Evolutionary conservation across 75 land plant genomes (phyloP), one percentile per base, ranked within the genome.

Genomic region (Gnetum montanum): DNA sequence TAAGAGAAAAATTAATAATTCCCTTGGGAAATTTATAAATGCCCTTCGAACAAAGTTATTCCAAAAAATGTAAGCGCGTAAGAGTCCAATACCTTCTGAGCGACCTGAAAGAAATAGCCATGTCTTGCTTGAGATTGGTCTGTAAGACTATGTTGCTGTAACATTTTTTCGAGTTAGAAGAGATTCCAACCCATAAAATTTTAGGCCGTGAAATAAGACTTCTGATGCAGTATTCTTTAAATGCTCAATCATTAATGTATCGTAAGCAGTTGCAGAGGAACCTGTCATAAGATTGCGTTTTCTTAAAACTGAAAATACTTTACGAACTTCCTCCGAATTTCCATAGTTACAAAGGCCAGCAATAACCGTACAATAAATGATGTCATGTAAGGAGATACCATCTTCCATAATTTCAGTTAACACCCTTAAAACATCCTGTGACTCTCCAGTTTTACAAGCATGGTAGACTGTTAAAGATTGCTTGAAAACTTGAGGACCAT

Each of bases 401-500:
- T 71, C 64, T 29, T 80, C 58, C 53, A 84, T 50, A 73, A 84
- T 76, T 58, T 84, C 88, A 52, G 76, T 61, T 25, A 84, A 34
- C 7, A 84, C 83, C 23, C 73, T 77, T 25, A 84, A 49, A 13
- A 84, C 74, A 40, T 69, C 67, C 41, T 72, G 77, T 31, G 88
- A 69, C 6, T 52, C 49, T 31, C 67, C 62, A 0, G 65, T 65
- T 44, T 58, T 72, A 48, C 74, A 76, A 1, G 47, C 71, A 69
- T 84, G 73, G 23, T 80, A 58, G 64, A 84, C 54, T 4, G 64
- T 73, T 35, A 73, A 68, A 3, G 80, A 29, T 31, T 84, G 80
- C 64, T 80, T 84, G 46, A 84, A 84, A 29, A 65, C 71, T 69
- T 55, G 53, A n/a, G 88, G 88, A 8, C 71, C 83, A 70, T 46